These are phyloP conservation scores for Centaurea solstitialis DNA, from an alignment of 129 eudicot species.

Conservation along the genomic window DNA sequence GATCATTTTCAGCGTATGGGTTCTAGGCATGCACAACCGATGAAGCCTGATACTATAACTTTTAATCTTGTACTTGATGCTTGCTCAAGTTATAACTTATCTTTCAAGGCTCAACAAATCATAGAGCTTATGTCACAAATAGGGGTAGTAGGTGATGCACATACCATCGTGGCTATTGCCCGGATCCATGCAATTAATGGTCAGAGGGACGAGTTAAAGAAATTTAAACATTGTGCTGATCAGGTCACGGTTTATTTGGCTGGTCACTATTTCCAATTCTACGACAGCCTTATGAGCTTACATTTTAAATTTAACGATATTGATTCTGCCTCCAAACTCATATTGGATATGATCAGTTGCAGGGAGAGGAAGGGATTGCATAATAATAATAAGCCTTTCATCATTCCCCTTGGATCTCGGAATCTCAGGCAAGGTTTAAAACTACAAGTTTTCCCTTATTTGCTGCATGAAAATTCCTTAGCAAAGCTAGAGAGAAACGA, in stretches of 20 bases:
- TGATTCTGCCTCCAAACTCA: constrained; percentile 62
- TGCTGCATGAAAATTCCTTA: constrained; percentile 47
- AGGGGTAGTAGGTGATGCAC: constrained; percentile 73
- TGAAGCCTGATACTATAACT: constrained; percentile 58
- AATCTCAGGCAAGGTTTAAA: constrained; percentile 60
- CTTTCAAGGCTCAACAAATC: constrained; percentile 67
- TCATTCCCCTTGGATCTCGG: constrained; percentile 67
- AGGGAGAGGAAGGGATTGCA: constrained; percentile 27
- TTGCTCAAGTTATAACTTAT: constrained; percentile 54
- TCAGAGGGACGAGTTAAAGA: constrained; percentile 57
- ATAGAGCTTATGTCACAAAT: constrained; percentile 74
- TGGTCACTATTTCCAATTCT: constrained; percentile 63
- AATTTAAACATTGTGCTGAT: constrained; percentile 33
- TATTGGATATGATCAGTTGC: constrained; percentile 48
- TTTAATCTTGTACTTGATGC: constrained; percentile 89
- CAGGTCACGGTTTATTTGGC: constrained; percentile 41
- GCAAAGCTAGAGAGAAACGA: constrained; percentile 44
- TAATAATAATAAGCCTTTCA: constrained; percentile 33
- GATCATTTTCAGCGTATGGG: constrained; percentile 35
- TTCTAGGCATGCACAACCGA: constrained; percentile 15
- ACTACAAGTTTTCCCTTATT: constrained; percentile 62
- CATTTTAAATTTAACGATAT: constrained; percentile 72
- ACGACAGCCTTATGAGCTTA: constrained; percentile 63
- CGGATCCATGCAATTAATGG: constrained; percentile 59
- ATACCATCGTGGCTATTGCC: constrained; percentile 53